These are phyloP conservation scores for Cymbomonas tetramitiformis DNA, from an alignment of 139 green algal genomes.

Conservation along the genomic window DNA sequence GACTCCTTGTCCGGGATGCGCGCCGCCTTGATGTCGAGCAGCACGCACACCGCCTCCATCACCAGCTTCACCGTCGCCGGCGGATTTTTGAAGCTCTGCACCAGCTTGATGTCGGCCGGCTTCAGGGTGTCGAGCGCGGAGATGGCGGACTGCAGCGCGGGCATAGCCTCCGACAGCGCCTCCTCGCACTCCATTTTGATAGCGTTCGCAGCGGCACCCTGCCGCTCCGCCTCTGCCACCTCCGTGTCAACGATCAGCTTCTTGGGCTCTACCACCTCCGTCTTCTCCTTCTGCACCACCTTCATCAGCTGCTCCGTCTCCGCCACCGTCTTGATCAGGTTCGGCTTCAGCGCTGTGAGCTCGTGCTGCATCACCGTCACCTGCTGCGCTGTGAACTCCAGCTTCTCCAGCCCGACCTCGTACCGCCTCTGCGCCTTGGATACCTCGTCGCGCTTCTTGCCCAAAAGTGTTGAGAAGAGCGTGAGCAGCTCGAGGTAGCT, in stretches of 20 bases:
- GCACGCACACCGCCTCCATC: conserved; percentile 34
- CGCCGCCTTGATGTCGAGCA: conserved; percentile 25
- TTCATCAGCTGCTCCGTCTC: conserved; percentile 47
- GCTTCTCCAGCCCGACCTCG: conserved; percentile 47
- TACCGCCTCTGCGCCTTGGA: conserved; percentile 28
- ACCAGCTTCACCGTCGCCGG: conserved; percentile 32
- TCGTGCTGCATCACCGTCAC: conserved; percentile 34
- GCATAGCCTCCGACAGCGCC: conserved; percentile 32
- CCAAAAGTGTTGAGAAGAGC: conserved; percentile 22
- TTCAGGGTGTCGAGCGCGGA: conserved; percentile 55
- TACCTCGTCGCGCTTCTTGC: conserved; percentile 12
- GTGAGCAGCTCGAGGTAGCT: conserved; percentile 32
- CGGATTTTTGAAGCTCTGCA: conserved; percentile 41
- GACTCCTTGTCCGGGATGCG: conserved; percentile 12
- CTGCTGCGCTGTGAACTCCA: conserved; percentile 31
- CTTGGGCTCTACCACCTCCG: conserved; percentile 54
- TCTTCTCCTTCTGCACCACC: conserved; percentile 42
- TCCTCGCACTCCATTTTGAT: conserved; percentile 40
- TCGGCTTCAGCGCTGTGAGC: conserved; percentile 34
- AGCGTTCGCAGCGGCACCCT: conserved; percentile 27
- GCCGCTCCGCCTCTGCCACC: conserved; percentile 27
- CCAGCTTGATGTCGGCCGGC: conserved; percentile 44
- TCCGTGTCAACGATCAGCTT: conserved; percentile 43
- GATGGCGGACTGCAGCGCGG: conserved; percentile 29
- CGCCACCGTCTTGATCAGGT: conserved; percentile 33